Base-by-base conservation (phyloP, 2,329 filamentous ascomycete species). In the Xylariaceae sp. region DNA sequence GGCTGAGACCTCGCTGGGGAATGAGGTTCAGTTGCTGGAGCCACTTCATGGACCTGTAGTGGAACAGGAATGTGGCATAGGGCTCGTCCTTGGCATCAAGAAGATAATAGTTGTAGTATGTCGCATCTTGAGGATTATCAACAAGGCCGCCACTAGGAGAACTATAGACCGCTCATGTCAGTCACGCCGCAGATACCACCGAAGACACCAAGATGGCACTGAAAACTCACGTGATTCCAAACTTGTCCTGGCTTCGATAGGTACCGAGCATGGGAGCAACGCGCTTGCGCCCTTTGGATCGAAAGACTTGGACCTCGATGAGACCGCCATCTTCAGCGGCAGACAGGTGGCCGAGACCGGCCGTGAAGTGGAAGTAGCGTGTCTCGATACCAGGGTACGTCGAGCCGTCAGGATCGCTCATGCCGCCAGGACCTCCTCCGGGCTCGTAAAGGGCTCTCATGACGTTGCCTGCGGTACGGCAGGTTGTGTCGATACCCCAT, bases 41-140 rank as follows among this genome's bases (percentile, higher is more conserved):
- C 47, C 71, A 73, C 10, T 70, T 66, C 73, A 71, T 75, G 6
- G 75, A 78, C 30, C 79, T 73, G 54, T 83, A 83, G 51, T 83
- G 76, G 52, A 82, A 80, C 22, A 70, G 70, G 52, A 82, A 83
- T 0, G 71, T 73, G 5, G 73, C 74, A 53, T 74, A 82, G 0
- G 80, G 80, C 2, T 62, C 67, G 39, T 81, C 73, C 47, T 70
- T 76, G 0, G 76, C 62, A 48, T 83, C 80, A 18, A 72, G 59
- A 3, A 83, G 66, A 39, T 71, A 63, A 65, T 75, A 83, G 54
- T 79, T 71, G 56, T 77, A 82, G 61, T 72, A 82, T 11, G 63
- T 70, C 11, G 73, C 69, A 40, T 77, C 70, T 56, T 80, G 68
- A 3, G 78, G 76, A 15, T 68, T 69, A 15, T 80, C 74, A 2